Percentiles rank a stretch among this genome's conserved stretches.
Conservation (phyloP, 805 yeast genomes). For the Lipomyces sp. region DNA sequence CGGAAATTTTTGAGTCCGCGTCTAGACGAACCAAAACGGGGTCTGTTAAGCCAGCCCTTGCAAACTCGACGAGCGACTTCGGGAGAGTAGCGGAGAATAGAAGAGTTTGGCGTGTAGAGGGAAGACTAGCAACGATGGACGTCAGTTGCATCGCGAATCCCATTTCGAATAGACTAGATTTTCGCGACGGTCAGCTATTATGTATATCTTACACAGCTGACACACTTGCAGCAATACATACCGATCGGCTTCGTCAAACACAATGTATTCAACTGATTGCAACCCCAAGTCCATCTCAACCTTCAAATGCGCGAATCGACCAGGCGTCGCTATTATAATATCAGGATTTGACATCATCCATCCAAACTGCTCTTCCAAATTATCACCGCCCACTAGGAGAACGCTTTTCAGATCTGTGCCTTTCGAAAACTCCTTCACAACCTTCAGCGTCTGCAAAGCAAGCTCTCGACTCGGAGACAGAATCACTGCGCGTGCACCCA, state of each 20-base stretch:
- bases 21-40: slow-evolving; percentile 92
- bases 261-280: slow-evolving; percentile 79
- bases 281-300: slow-evolving; percentile 91
- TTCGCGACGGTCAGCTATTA: too few species aligned
- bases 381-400: slow-evolving; percentile 93
- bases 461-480: slow-evolving; percentile 94
- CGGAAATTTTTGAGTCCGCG: slow-evolving; percentile 87
- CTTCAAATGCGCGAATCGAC: slow-evolving; percentile 91
- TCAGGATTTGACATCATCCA: slow-evolving; percentile 94
- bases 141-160: slow-evolving; percentile 92
- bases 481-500: slow-evolving; percentile 85
- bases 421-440: slow-evolving; percentile 78
- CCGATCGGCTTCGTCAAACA: slow-evolving; percentile 96
- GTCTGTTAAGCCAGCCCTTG: slow-evolving; percentile 90
- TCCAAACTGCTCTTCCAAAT: slow-evolving; percentile 92
- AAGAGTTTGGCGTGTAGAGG: slow-evolving; percentile 78
- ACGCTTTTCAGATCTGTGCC: slow-evolving; percentile 81
- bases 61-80: slow-evolving; percentile 86
- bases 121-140: slow-evolving; percentile 80
- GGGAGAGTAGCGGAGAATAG: slow-evolving; percentile 96
- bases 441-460: slow-evolving; percentile 88
- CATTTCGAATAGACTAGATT: slow-evolving; percentile 68
- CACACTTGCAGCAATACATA: too few species aligned
- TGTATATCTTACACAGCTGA: too few species aligned
- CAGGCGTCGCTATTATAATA: slow-evolving; percentile 94